Evolutionary conservation across 768 basidiomycete species (phyloP).

Genomic region (Russula emetica): DNA sequence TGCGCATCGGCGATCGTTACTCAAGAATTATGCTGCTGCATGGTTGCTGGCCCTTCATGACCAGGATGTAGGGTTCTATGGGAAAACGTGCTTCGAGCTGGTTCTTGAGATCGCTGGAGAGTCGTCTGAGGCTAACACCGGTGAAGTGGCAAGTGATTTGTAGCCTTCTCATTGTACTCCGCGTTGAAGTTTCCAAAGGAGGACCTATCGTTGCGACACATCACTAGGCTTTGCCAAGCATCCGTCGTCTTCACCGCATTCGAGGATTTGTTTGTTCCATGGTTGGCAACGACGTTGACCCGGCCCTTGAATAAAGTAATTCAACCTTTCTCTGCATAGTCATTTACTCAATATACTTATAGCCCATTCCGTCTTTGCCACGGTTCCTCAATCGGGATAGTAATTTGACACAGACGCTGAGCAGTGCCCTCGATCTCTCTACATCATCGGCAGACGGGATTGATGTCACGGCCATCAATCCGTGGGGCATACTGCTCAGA

Average conservation of each 20-base stretch:
- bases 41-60: conserved; percentile 73
- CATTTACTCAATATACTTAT: conserved; percentile 10
- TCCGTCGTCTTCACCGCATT: conserved; percentile 54
- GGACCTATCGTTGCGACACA: conserved; percentile 39
- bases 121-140: background rate
- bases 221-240: conserved; percentile 51
- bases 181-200: conserved; percentile 1
- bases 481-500: conserved; percentile 49
- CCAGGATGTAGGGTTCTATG: conserved; percentile 52
- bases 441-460: conserved; percentile 33
- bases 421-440: conserved; percentile 36
- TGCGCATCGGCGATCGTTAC: conserved; percentile 50
- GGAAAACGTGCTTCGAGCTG: conserved; percentile 48
- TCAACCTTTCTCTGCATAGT: conserved; percentile 2
- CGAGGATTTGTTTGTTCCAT: conserved; percentile 54
- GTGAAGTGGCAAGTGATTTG: conserved; percentile 14
- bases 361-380: conserved; percentile 53
- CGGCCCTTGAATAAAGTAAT: conserved; percentile 41
- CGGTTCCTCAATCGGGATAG: conserved; percentile 55
- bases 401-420: conserved; percentile 42
- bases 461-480: conserved; percentile 41
- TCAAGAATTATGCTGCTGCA: conserved; percentile 51
- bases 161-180: background rate
- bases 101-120: conserved; percentile 46
- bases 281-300: conserved; percentile 49